These are phyloP conservation scores for Kokia cookei DNA, from an alignment of 441 rosid species.

Conservation along the genomic window DNA sequence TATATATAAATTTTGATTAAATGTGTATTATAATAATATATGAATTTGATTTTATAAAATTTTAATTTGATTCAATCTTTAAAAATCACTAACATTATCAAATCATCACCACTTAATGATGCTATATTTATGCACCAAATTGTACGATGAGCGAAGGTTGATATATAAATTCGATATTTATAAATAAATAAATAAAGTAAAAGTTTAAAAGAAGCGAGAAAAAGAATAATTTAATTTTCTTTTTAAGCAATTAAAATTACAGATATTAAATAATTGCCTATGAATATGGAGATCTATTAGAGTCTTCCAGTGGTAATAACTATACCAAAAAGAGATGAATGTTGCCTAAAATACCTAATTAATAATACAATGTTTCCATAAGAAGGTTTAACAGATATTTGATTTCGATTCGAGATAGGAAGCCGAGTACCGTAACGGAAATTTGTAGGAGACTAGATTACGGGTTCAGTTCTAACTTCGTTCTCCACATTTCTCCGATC, in stretches of 20 bases:
- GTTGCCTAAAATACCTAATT: not conserved
- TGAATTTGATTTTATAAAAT: no score
- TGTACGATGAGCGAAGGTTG: no score
- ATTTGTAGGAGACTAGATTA: constrained; percentile 7
- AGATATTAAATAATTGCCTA: not conserved
- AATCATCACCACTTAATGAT: no score
- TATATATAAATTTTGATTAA: no score
- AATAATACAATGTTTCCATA: not conserved
- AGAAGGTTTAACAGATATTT: not conserved
- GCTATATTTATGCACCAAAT: no score
- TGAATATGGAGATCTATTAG: not conserved
- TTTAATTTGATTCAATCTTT: no score
- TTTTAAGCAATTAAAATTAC: not conserved
- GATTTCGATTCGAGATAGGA: not conserved
- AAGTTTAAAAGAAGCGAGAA: no score
- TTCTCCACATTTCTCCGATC: constrained; percentile 85
- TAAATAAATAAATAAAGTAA: no score
- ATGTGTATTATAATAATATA: no score
- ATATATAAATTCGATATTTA: no score
- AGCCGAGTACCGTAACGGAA: not conserved
- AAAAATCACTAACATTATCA: no score
- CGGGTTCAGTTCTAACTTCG: constrained; percentile 54
- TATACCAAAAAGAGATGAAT: not conserved
- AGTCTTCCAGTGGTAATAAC: not conserved
- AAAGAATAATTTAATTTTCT: not conserved